A percentile compares a stretch with the other conserved stretches of the same genome.
phyloP scores from a whole-genome alignment of 495 filamentous ascomycete genomes.

The Xylaria sp. region DNA sequence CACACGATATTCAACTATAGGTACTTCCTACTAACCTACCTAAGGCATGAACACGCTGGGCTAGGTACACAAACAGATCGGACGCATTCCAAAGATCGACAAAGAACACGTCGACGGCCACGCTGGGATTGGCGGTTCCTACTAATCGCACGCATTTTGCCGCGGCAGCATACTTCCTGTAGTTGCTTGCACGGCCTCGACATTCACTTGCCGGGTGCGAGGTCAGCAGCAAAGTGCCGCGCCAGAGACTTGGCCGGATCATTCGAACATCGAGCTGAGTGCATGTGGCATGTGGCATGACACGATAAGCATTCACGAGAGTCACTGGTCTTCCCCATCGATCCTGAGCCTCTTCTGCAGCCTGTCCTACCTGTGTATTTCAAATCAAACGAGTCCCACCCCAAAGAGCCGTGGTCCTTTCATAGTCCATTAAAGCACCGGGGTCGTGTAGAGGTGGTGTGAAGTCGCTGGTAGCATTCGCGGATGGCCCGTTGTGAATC shows the following conservation, averaged over 20 bases:
- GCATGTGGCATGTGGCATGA: neutral
- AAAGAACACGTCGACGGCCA: neutral
- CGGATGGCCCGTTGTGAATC: slow-evolving; percentile 13
- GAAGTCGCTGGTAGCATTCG: slow-evolving; percentile 1
- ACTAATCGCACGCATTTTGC: neutral
- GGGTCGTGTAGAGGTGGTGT: slow-evolving; percentile 5
- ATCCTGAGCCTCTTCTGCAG: neutral
- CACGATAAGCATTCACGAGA: neutral
- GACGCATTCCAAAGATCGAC: neutral
- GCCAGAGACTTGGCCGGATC: neutral
- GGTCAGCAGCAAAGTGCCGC: neutral
- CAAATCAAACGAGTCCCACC: neutral
- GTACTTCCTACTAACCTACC: too few species aligned
- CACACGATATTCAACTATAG: slow-evolving; percentile 2
- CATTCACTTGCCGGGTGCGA: slow-evolving; percentile 4
- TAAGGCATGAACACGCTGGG: too few species aligned
- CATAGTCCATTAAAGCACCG: slow-evolving; percentile 5
- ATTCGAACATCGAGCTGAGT: neutral
- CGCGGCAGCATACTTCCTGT: neutral
- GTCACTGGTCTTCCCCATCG: neutral
- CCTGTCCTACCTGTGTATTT: neutral
- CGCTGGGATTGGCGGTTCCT: neutral
- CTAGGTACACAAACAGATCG: neutral
- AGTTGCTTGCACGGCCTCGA: neutral
- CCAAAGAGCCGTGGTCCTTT: neutral